Percentiles rank a stretch among this genome's conserved stretches.
Conservation (phyloP, 805 yeast species). For the Ogataea paraovalis region DNA sequence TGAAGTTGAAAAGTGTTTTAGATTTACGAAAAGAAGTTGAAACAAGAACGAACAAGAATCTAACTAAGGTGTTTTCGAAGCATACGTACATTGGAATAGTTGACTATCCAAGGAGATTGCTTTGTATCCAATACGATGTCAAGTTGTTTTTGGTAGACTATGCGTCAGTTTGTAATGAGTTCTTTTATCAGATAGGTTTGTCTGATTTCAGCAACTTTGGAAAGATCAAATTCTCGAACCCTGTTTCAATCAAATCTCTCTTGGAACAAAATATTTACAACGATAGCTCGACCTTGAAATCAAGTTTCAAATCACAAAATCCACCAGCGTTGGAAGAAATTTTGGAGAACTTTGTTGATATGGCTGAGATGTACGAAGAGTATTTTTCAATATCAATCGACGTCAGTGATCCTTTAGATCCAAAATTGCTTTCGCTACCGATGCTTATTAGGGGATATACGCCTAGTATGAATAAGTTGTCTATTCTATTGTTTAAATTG, state of each 20-base stretch:
- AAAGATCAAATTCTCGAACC: slow-evolving; percentile 35
- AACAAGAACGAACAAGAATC: slow-evolving; percentile 38
- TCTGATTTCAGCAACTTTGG: slow-evolving; percentile 84
- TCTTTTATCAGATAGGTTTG: slow-evolving; percentile 79
- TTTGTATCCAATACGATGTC: slow-evolving; percentile 83
- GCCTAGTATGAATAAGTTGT: slow-evolving; percentile 63
- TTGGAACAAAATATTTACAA: slow-evolving; percentile 34
- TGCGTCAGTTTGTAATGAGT: slow-evolving; percentile 58
- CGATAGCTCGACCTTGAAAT: slow-evolving; percentile 10
- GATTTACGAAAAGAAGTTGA: slow-evolving; percentile 52
- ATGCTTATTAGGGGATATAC: slow-evolving; percentile 57
- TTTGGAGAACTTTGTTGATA: slow-evolving; percentile 27
- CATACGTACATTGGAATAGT: slow-evolving; percentile 79
- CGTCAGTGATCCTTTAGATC: slow-evolving; percentile 30
- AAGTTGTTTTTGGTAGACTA: slow-evolving; percentile 77
- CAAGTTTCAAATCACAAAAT: slow-evolving; percentile 1
- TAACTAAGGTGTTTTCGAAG: slow-evolving; percentile 66
- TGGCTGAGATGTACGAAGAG: slow-evolving; percentile 77
- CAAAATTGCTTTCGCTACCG: slow-evolving; percentile 54
- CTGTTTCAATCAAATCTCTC: slow-evolving; percentile 34
- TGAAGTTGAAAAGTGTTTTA: slow-evolving; percentile 56
- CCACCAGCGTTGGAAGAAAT: slow-evolving; percentile 14
- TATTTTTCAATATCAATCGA: slow-evolving; percentile 60
- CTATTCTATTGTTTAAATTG: slow-evolving; percentile 60
- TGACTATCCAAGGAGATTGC: slow-evolving; percentile 63